A percentile compares a stretch with the other conserved stretches of the same genome.
These are phyloP conservation scores for Crithidia sp. DNA, from an alignment of 208 protist species.

Conservation along the genomic window DNA sequence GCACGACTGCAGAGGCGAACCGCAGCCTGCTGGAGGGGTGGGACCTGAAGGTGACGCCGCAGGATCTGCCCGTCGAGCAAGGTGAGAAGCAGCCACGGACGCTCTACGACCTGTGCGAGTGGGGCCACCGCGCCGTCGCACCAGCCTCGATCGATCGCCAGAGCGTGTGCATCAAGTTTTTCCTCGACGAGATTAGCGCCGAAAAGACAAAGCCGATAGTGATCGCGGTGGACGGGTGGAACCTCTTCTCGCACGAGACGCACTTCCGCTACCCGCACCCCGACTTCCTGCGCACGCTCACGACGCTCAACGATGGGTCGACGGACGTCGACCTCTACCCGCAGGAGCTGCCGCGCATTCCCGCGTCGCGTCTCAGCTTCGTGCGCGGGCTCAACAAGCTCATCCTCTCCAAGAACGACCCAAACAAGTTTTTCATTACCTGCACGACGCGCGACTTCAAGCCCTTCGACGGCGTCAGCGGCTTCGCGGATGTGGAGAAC, in stretches of 20 bases:
- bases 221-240: conserved; percentile 91
- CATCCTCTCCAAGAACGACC: conserved; percentile 73
- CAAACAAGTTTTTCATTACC: conserved; percentile 93
- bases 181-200: conserved; percentile 88
- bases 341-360: conserved; percentile 90
- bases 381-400: conserved; percentile 90
- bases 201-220: conserved; percentile 87
- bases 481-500: conserved; percentile 82
- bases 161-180: conserved; percentile 90
- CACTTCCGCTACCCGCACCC: conserved; percentile 93
- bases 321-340: conserved; percentile 90
- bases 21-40: conserved; percentile 56
- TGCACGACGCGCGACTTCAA: conserved; percentile 92
- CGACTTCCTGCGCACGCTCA: conserved; percentile 85
- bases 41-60: conserved; percentile 76
- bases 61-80: conserved; percentile 81
- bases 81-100: conserved; percentile 76
- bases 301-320: conserved; percentile 74
- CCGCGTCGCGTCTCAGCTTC: conserved; percentile 87
- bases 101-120: conserved; percentile 85
- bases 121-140: conserved; percentile 76
- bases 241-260: conserved; percentile 90
- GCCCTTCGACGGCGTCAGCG: conserved; percentile 87
- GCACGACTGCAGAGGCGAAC: conserved; percentile 82
- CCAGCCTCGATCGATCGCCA: conserved; percentile 90